A percentile compares a stretch with the other conserved stretches of the same genome.
phyloP scores from a whole-genome alignment of 768 basidiomycete species.

The Podaxis sp. region DNA sequence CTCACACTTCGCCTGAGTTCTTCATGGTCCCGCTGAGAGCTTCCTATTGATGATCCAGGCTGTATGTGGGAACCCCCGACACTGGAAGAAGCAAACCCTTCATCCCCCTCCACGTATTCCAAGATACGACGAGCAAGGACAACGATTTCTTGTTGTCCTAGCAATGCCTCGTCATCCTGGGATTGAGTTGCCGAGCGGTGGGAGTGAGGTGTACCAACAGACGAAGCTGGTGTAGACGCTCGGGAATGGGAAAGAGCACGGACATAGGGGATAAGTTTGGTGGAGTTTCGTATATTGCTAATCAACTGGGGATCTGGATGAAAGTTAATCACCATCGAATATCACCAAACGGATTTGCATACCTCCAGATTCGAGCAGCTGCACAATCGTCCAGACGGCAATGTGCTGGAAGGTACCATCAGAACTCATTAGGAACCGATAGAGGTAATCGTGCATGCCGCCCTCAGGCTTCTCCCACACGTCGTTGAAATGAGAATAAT shows the following conservation, averaged over 20 bases:
- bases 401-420: conserved; percentile 99
- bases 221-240: conserved; percentile 68
- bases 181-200: conserved; percentile 74
- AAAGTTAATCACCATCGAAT: neutral
- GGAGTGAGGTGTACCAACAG: conserved; percentile 71
- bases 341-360: conserved; percentile 15
- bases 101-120: conserved; percentile 80
- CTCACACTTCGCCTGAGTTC: conserved; percentile 80
- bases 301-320: conserved; percentile 79
- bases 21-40: conserved; percentile 70
- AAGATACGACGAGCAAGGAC: conserved; percentile 81
- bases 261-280: conserved; percentile 81
- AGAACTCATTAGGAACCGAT: conserved; percentile 88
- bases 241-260: conserved; percentile 76
- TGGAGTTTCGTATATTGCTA: conserved; percentile 86
- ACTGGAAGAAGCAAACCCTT: conserved; percentile 62
- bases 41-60: conserved; percentile 67
- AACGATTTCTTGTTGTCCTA: conserved; percentile 90
- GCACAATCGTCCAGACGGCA: conserved; percentile 99
- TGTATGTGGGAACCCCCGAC: conserved; percentile 65
- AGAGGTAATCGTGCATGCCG: conserved; percentile 93
- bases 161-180: conserved; percentile 62
- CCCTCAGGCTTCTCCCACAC: conserved; percentile 99
- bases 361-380: conserved; percentile 96
- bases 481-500: conserved; percentile 96